These are phyloP conservation scores for Penicillium glabrum DNA, from an alignment of 2,329 filamentous ascomycete genomes.

Conservation along the genomic window DNA sequence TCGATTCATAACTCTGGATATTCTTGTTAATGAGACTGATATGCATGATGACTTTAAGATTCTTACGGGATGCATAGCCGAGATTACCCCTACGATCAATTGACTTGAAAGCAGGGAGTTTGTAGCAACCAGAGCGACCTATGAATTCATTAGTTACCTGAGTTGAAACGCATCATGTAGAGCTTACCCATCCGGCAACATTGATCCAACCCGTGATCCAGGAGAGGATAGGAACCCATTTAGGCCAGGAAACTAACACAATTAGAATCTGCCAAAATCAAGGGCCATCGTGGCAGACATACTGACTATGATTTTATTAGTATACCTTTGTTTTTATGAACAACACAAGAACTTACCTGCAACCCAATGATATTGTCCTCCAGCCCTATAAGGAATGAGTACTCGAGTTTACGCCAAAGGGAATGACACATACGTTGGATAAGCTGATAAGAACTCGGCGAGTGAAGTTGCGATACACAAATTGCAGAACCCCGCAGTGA, in stretches of 20 bases:
- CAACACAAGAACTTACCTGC: slow-evolving; percentile 43
- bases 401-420: neutral
- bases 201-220: slow-evolving; percentile 70
- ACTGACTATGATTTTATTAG: slow-evolving; percentile 26
- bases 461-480: slow-evolving; percentile 67
- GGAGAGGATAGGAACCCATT: slow-evolving; percentile 61
- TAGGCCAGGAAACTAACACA: slow-evolving; percentile 54
- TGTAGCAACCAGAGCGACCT: slow-evolving; percentile 62
- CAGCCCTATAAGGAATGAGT: slow-evolving; percentile 36
- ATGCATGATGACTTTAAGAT: rapidly evolving
- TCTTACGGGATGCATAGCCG: slow-evolving; percentile 55
- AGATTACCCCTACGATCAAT: slow-evolving; percentile 65
- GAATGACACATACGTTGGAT: slow-evolving; percentile 45
- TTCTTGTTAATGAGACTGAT: neutral
- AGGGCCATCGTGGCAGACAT: slow-evolving; percentile 14
- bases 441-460: slow-evolving; percentile 69
- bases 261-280: neutral
- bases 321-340: neutral
- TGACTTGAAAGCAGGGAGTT: slow-evolving; percentile 66
- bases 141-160: neutral
- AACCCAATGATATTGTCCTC: slow-evolving; percentile 71
- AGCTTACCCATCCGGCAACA: slow-evolving; percentile 65
- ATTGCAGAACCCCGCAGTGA: slow-evolving; percentile 67
- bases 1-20: slow-evolving; percentile 48
- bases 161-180: neutral